Evolutionary conservation across 2,329 filamentous ascomycete species (phyloP).

Genomic region (Exophiala bonariae): DNA sequence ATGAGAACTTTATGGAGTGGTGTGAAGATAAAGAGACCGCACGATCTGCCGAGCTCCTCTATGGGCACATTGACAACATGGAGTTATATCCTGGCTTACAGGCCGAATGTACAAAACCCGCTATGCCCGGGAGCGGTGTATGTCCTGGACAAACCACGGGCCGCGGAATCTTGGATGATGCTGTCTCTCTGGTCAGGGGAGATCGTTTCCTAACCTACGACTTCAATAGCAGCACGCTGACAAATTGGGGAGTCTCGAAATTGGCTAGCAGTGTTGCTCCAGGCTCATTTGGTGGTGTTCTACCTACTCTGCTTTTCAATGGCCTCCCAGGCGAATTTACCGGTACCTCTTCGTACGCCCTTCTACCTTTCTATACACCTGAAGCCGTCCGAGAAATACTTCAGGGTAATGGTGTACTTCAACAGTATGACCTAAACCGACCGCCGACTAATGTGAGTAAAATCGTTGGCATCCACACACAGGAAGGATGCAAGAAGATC

Average conservation of each 20-base stretch:
- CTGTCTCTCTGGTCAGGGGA: constrained; percentile 48
- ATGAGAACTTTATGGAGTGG: constrained; percentile 38
- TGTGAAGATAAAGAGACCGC: constrained; percentile 37
- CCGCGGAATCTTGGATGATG: constrained; percentile 49
- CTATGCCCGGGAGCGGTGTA: constrained; percentile 47
- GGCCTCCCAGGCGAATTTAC: constrained; percentile 49
- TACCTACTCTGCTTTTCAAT: constrained; percentile 46
- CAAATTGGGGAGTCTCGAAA: constrained; percentile 53
- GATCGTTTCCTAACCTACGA: constrained; percentile 51
- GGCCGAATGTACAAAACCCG: constrained; percentile 52
- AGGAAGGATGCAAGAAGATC: constrained; percentile 51
- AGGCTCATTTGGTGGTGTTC: constrained; percentile 49
- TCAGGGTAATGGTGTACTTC: constrained; percentile 45
- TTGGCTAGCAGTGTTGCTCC: constrained; percentile 33
- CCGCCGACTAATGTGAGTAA: constrained; percentile 39
- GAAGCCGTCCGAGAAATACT: constrained; percentile 49
- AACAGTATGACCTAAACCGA: constrained; percentile 48
- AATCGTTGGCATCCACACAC: constrained; percentile 50
- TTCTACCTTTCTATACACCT: constrained; percentile 54
- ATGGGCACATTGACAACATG: constrained; percentile 45
- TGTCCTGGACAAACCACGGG: constrained; percentile 48
- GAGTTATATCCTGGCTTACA: constrained; percentile 55
- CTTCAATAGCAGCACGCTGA: constrained; percentile 49
- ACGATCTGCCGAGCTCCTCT: constrained; percentile 38
- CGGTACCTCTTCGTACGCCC: constrained; percentile 50